Base-by-base conservation (phyloP, 2,329 filamentous ascomycete species). In the Paecilomyces variotii region DNA sequence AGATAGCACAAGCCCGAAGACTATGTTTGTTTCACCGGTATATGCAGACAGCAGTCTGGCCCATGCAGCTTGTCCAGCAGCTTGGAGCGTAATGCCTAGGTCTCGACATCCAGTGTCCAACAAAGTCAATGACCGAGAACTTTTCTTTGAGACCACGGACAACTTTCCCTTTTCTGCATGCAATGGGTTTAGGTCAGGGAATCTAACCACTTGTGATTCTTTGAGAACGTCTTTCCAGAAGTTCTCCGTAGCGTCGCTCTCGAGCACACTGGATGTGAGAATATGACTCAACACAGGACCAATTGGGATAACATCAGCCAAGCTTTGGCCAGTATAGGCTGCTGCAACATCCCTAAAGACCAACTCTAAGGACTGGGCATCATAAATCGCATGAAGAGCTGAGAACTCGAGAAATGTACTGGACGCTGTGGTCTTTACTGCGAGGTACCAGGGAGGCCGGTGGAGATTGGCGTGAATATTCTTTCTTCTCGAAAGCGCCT, bases 351-450 rank as follows among this genome's bases (percentile, higher is more conserved):
- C 83, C 0, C 77, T 67, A 1, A 96, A 73, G 0, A 97, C 80
- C 0, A 79, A 67, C 2, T 83, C 78, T 10, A 97, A 75, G 7
- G 90, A 91, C 49, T 84, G 80, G 0, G 91, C 92, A 75, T 97
- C 92, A 64, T 95, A 97, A 0, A 97, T 77, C 0, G 89, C 89
- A 74, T 97, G 92, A 62, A 95, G 88, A 2, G 91, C 79, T 9
- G 79, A 82, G 24, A 87, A 67, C 52, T 80, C 73, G 49, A 84
- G 68, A 4, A 67, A 59, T 3, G 61, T 68, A 4, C 57, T 59
- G 2, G 58, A 59, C 10, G 65, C 59, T 1, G 59, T 52, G 2
- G 77, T 63, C 0, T 80, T 68, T 1, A 91, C 54, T 0, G 76
- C 74, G 24, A 90, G 71, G 11, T 76, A 75, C 90, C 90, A 95